A percentile compares a stretch with the other conserved stretches of the same genome.
Evolutionary conservation across 129 eudicot genomes (phyloP).

Genomic region (Escallonia rubra): DNA sequence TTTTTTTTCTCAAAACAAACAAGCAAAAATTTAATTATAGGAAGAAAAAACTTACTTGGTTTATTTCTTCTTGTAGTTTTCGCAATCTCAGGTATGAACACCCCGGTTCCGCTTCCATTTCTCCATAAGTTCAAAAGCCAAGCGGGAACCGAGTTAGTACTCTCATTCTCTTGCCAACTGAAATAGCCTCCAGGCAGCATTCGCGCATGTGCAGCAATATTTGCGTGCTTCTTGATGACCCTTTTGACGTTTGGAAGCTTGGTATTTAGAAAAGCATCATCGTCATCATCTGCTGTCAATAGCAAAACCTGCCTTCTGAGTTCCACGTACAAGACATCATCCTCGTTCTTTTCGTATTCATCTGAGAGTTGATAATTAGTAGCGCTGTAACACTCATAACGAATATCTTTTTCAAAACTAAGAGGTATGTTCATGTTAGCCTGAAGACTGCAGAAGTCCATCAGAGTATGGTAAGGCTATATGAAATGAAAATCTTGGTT

Average conservation of each 20-base stretch:
- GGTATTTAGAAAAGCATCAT: neutral
- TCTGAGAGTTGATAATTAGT: neutral
- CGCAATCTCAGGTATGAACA: conserved; percentile 44
- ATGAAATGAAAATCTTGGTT: too few species aligned
- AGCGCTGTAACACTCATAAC: neutral
- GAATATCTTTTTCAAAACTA: neutral
- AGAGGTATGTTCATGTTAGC: neutral
- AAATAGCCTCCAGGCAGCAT: conserved; percentile 23
- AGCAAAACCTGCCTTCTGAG: conserved; percentile 53
- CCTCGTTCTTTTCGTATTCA: conserved; percentile 18
- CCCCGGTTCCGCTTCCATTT: conserved; percentile 51
- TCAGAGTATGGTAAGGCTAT: too few species aligned
- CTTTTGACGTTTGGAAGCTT: neutral
- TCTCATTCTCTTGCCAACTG: conserved; percentile 31
- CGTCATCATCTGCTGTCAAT: conserved; percentile 48
- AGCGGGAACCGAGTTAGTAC: conserved; percentile 20
- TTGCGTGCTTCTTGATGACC: neutral
- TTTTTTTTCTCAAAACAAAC: neutral
- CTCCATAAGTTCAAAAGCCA: conserved; percentile 47
- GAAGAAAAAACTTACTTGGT: conserved; percentile 19
- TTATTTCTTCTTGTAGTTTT: conserved; percentile 14
- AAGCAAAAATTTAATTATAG: neutral
- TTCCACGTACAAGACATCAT: conserved; percentile 43
- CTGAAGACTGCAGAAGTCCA: neutral
- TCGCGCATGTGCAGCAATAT: neutral